Conservation (phyloP, 2,329 filamentous ascomycete species). For the Diaporthe sp. region DNA sequence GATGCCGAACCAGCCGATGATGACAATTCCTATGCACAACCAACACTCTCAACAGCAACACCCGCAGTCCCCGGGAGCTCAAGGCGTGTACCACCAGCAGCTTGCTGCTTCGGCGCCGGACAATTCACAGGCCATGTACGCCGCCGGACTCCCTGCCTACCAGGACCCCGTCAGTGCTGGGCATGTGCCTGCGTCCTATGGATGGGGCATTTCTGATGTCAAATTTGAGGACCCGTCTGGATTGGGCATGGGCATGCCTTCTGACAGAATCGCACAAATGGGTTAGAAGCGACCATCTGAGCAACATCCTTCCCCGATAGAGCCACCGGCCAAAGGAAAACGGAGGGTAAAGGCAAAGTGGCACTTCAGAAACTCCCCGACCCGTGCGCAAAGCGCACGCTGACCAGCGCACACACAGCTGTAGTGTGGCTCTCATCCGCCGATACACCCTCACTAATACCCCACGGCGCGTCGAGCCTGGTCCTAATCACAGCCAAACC, state of each 20-base stretch:
- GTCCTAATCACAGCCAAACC: slow-evolving; percentile 6
- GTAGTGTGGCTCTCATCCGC: neutral
- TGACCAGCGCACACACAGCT: neutral
- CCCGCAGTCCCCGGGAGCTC: slow-evolving; percentile 30
- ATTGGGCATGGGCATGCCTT: slow-evolving; percentile 19
- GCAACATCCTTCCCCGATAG: neutral
- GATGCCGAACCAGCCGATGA: slow-evolving; percentile 32
- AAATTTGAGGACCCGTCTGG: slow-evolving; percentile 31
- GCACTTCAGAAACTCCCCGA: neutral
- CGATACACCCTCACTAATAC: slow-evolving; percentile 15
- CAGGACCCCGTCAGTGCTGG: slow-evolving; percentile 31
- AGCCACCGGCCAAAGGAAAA: neutral
- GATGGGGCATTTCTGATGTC: slow-evolving; percentile 26
- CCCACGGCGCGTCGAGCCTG: slow-evolving; percentile 1
- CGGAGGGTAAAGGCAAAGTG: neutral
- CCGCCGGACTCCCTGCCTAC: neutral
- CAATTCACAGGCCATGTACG: slow-evolving; percentile 25
- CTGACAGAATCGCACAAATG: slow-evolving; percentile 28
- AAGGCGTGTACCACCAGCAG: slow-evolving; percentile 36
- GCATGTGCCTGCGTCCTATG: slow-evolving; percentile 13
- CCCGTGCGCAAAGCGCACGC: neutral
- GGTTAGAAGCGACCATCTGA: neutral
- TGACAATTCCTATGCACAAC: slow-evolving; percentile 34
- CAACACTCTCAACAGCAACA: slow-evolving; percentile 33
- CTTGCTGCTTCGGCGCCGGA: slow-evolving; percentile 33